Evolutionary conservation across 345 rosid genomes (phyloP), one percentile per base, ranked within the genome.

Genomic region (Mangifera indica): DNA sequence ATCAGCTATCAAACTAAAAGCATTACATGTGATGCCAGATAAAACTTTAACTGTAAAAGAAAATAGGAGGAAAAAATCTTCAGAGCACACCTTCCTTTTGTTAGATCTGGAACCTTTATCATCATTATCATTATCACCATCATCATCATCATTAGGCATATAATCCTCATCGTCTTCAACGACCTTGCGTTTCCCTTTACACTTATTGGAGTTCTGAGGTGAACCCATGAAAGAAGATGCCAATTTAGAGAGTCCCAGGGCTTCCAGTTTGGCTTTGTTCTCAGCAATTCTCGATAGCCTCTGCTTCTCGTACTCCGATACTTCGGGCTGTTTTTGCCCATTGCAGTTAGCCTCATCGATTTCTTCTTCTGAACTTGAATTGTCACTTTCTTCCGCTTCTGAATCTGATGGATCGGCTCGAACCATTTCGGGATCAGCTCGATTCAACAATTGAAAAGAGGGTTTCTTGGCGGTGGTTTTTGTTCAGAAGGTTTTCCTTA

Each of bases 191-290:
- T 88, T 87, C 66, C 83, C 88, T 74, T 81, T 82, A 20, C 26
- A 44, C 66, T 71, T 72, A 8, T 61, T 40, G 20, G 74, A 72
- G 53, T 60, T 79, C 59, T 26, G 81, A 57, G 77, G 51, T 37
- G 91, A 77, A 55, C 66, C 80, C 75, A 77, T 70, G 32, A 89
- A 67, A 73, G 88, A 80, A 70, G 83, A 79, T 13, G 89, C 90
- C 71, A 87, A 44, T 77, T 81, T 87, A 40, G 71, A 72, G 59
- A 93, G 82, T 69, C 98, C 96, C 67, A 91, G 70, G 56, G 96
- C 96, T 78, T 85, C 95, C 90, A 92, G 85, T 74, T 89, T 84
- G 25, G 89, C 91, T 77, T 76, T 82, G 84, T 93, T 90, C 87
- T 86, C 93, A 13, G 90, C 91, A 60, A 91, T 93, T 80, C 93